phyloP scores from a whole-genome alignment of 2,329 filamentous ascomycete species.

The Setomelanomma holmii region DNA sequence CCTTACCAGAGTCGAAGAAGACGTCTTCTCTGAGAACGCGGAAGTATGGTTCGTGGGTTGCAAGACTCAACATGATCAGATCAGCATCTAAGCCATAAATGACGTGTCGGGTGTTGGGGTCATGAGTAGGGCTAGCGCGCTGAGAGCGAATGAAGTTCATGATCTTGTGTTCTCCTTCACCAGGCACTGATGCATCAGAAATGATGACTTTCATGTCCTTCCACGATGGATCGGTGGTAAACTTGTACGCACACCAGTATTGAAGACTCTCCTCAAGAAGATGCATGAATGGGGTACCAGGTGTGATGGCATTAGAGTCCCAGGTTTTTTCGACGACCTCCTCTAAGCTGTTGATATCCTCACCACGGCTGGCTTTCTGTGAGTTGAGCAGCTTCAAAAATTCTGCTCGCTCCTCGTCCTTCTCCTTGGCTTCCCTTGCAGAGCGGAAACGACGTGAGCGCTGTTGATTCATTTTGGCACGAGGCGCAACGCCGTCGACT shows the following conservation, averaged over 20 bases:
- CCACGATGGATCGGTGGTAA: slow-evolving; percentile 97
- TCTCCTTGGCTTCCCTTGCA: slow-evolving; percentile 92
- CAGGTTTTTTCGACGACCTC: slow-evolving; percentile 85
- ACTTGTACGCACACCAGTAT: slow-evolving; percentile 97
- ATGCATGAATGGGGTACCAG: slow-evolving; percentile 98
- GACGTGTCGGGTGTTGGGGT: slow-evolving; percentile 96
- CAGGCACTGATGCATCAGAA: slow-evolving; percentile 95
- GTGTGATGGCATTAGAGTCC: slow-evolving; percentile 88
- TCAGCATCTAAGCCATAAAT: slow-evolving; percentile 98
- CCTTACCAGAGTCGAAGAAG: slow-evolving; percentile 86
- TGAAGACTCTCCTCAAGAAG: slow-evolving; percentile 87
- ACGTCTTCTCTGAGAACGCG: slow-evolving; percentile 96
- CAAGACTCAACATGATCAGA: slow-evolving; percentile 97
- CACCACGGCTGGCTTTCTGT: slow-evolving; percentile 63
- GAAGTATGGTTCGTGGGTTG: slow-evolving; percentile 97
- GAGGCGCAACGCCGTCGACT: slow-evolving; percentile 95
- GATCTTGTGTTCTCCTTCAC: slow-evolving; percentile 98
- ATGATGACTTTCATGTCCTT: slow-evolving; percentile 93
- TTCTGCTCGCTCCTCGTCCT: slow-evolving; percentile 88
- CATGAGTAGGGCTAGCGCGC: slow-evolving; percentile 85
- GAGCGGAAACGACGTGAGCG: slow-evolving; percentile 93
- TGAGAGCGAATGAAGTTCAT: slow-evolving; percentile 98
- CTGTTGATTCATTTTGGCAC: slow-evolving; percentile 99
- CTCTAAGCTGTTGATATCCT: slow-evolving; percentile 66
- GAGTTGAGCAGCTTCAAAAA: slow-evolving; percentile 83